phyloP scores from a whole-genome alignment of 371 early-diverging fungal genomes.

The Lichtheimia corymbifera region DNA sequence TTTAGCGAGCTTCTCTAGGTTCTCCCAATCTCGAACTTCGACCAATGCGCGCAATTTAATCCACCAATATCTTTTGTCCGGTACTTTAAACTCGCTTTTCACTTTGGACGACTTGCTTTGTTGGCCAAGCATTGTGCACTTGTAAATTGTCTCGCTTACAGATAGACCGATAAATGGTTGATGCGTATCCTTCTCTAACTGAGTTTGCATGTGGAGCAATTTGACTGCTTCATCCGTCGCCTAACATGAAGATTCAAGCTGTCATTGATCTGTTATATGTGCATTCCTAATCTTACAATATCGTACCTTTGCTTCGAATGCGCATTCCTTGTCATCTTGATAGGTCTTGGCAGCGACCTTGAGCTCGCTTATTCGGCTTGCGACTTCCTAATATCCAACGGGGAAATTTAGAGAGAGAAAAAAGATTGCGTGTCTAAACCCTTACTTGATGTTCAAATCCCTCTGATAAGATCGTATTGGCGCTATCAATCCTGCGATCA shows the following conservation, averaged over 20 bases:
- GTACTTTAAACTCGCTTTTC: constrained; percentile 83
- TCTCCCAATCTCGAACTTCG: constrained; percentile 83
- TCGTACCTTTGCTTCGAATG: constrained; percentile 74
- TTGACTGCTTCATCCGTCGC: constrained; percentile 76
- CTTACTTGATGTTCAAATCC: constrained; percentile 60
- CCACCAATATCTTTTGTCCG: constrained; percentile 87
- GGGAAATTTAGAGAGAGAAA: neutral
- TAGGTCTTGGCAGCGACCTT: constrained; percentile 72
- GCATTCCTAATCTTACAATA: too few relatives aligned
- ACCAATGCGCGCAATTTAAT: constrained; percentile 86
- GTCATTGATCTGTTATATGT: neutral
- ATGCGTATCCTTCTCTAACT: constrained; percentile 72
- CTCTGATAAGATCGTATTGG: constrained; percentile 63
- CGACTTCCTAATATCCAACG: constrained; percentile 38
- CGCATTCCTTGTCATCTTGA: constrained; percentile 69
- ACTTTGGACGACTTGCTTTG: constrained; percentile 74
- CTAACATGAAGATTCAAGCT: constrained; percentile 34
- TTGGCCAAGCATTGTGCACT: constrained; percentile 75
- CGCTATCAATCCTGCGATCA: constrained; percentile 79
- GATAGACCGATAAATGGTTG: constrained; percentile 74
- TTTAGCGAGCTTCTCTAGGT: constrained; percentile 78
- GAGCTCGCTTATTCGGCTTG: constrained; percentile 68
- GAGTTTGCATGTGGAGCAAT: constrained; percentile 72
- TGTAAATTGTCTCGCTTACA: constrained; percentile 85
- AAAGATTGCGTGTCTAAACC: neutral